Evolutionary conservation across 495 filamentous ascomycete species (phyloP), one percentile per base, ranked within the genome.

Genomic region (Amorphotheca resinae): DNA sequence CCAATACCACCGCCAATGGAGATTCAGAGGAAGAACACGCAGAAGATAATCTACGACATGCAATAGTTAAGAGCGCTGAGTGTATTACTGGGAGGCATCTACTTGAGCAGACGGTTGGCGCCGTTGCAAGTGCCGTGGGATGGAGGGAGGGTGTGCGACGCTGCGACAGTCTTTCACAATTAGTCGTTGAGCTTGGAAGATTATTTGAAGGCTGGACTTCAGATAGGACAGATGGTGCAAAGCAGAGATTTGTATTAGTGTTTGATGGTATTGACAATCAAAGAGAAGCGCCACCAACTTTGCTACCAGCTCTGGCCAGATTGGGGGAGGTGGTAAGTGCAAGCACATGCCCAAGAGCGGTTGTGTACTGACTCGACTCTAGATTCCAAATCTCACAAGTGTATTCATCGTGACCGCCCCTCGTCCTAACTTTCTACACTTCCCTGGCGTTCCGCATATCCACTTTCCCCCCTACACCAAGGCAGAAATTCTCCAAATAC

Each of bases 181-280:
- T 98, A 23, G 72, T 72, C 1, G 80, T 85, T 37, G 73, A 84
- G 49, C 60, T 95, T 31, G 65, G 73, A 48, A 64, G 63, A 49
- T 52, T 81, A 59, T 62, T 69, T 58, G 75, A 66, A 59, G 67
- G 52, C 39, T 67, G 57, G 58, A 48, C 31, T 7, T n/a, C 38
- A 23, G 22, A 40, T 46, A n/a, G 50, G 54, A 54, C 57, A 1
- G 55, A 61, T 16, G 46, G 47, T 9, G 59, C 59, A 21, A 63
- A 59, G 25, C 54, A 62, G 25, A 76, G 74, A 53, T 87, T 93
- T 57, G 77, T 88, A 20, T 59, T 95, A 26, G 86, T 93, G 22
- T 74, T 95, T 45, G 93, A 98, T 63, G 84, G 77, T n/a, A 84
- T 95, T 42, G 91, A 96, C 57, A 73, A 68, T 34, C 87, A 93